Evolutionary conservation across 2,329 filamentous ascomycete genomes (phyloP).

Genomic region (Dryadomyces sulphureus): DNA sequence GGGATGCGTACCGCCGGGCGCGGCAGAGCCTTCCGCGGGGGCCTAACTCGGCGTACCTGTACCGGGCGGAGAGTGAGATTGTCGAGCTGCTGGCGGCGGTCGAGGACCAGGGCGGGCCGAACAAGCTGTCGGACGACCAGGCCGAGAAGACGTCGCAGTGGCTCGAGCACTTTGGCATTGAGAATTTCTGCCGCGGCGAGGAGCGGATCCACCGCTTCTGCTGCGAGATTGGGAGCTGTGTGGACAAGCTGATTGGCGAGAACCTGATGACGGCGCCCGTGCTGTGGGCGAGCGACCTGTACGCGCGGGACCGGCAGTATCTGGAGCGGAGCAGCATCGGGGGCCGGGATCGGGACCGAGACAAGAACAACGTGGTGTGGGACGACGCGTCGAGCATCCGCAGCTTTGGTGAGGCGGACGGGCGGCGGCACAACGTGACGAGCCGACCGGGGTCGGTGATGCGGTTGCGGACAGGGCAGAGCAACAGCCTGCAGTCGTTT

Average conservation of each 20-base stretch:
- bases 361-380: slow-evolving; percentile 29
- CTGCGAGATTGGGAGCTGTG: slow-evolving; percentile 75
- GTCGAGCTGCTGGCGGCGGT: slow-evolving; percentile 75
- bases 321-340: slow-evolving; percentile 30
- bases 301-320: slow-evolving; percentile 56
- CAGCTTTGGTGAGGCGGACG: slow-evolving; percentile 31
- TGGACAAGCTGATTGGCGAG: slow-evolving; percentile 73
- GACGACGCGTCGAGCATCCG: slow-evolving; percentile 39
- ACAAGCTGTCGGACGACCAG: slow-evolving; percentile 93
- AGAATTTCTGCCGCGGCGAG: slow-evolving; percentile 90
- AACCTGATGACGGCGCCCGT: slow-evolving; percentile 74
- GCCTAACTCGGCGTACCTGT: slow-evolving; percentile 47
- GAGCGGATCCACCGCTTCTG: slow-evolving; percentile 90
- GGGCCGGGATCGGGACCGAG: slow-evolving; percentile 30
- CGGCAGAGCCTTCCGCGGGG: slow-evolving; percentile 32
- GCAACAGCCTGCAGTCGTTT: slow-evolving; percentile 55
- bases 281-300: slow-evolving; percentile 84
- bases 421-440: slow-evolving; percentile 26
- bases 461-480: slow-evolving; percentile 37
- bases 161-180: slow-evolving; percentile 67
- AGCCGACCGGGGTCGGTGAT: slow-evolving; percentile 36
- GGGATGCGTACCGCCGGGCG: slow-evolving; percentile 31
- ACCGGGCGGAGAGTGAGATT: slow-evolving; percentile 70
- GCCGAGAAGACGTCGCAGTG: slow-evolving; percentile 72
- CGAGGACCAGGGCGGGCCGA: slow-evolving; percentile 74